phyloP scores from a whole-genome alignment of 257 asterid genomes.

The Scutellaria minor region DNA sequence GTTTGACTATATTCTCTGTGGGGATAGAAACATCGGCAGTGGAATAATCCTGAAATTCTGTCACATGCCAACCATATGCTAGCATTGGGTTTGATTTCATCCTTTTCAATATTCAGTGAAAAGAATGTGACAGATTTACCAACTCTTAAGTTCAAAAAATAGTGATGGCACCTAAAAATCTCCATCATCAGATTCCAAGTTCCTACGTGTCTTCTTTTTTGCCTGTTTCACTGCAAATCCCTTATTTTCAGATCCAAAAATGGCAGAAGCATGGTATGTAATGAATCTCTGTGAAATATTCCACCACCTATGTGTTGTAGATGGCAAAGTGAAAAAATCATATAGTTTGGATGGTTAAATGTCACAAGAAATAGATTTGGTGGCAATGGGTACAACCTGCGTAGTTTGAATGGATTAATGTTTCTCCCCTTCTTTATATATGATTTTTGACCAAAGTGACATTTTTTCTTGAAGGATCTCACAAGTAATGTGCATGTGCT shows the following conservation, averaged over 20 bases:
- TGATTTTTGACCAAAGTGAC: conserved; percentile 3
- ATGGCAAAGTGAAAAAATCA: background rate
- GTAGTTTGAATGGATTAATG: background rate
- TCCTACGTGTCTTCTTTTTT: background rate
- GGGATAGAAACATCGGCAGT: background rate
- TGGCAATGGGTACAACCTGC: background rate
- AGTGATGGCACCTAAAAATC: background rate
- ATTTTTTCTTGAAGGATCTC: background rate
- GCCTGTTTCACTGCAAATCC: background rate
- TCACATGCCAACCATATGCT: background rate
- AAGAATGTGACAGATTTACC: background rate
- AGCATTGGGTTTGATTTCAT: background rate
- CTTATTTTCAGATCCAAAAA: background rate
- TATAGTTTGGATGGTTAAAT: background rate
- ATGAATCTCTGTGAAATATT: background rate
- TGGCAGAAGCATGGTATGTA: background rate
- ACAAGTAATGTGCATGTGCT: no score
- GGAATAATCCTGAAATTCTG: background rate
- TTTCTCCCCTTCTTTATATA: background rate
- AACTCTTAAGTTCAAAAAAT: no score
- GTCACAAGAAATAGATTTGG: background rate
- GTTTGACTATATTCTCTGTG: background rate
- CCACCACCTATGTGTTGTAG: background rate
- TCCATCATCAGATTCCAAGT: no score
- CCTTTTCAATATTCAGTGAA: background rate